A percentile compares a stretch with the other conserved stretches of the same genome.
Evolutionary conservation across 2,329 filamentous ascomycete genomes (phyloP).

Genomic region (Scleromitrula shiraiana): DNA sequence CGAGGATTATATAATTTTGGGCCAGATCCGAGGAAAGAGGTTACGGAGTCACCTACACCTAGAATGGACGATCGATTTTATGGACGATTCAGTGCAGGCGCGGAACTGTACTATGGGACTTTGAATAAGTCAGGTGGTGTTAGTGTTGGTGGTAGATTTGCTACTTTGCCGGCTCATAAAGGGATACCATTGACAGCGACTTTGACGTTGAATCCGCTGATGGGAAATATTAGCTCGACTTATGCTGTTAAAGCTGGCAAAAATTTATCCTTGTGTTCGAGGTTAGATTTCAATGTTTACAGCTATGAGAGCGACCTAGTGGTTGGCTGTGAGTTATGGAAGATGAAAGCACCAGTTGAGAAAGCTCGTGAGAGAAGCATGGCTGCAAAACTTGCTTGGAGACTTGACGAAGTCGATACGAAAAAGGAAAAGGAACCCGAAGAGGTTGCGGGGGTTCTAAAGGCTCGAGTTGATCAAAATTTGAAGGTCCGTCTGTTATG

Average conservation of each 20-base stretch:
- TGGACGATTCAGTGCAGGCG: slow-evolving; percentile 83
- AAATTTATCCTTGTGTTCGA: slow-evolving; percentile 76
- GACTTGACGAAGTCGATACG: slow-evolving; percentile 33
- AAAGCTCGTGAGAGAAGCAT: slow-evolving; percentile 38
- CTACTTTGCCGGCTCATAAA: slow-evolving; percentile 70
- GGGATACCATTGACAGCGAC: slow-evolving; percentile 93
- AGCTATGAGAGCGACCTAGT: slow-evolving; percentile 95
- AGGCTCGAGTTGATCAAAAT: slow-evolving; percentile 82
- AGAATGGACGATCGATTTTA: slow-evolving; percentile 51
- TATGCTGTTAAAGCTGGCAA: slow-evolving; percentile 85
- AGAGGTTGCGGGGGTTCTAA: slow-evolving; percentile 77
- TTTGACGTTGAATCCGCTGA: slow-evolving; percentile 84
- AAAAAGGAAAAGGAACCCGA: slow-evolving; percentile 39
- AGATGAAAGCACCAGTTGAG: slow-evolving; percentile 38
- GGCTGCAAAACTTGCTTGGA: slow-evolving; percentile 47
- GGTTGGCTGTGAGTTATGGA: slow-evolving; percentile 89
- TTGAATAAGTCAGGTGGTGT: slow-evolving; percentile 91
- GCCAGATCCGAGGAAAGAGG: slow-evolving; percentile 20
- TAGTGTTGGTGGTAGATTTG: slow-evolving; percentile 81
- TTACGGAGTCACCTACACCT: slow-evolving; percentile 14
- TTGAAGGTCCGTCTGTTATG: slow-evolving; percentile 79
- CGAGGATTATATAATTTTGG: slow-evolving; percentile 94
- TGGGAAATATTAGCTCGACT: slow-evolving; percentile 84
- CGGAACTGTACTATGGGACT: slow-evolving; percentile 90
- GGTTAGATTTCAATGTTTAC: slow-evolving; percentile 96